Conservation (phyloP, 352 stramenopile species). For the Thraustotheca clavata region DNA sequence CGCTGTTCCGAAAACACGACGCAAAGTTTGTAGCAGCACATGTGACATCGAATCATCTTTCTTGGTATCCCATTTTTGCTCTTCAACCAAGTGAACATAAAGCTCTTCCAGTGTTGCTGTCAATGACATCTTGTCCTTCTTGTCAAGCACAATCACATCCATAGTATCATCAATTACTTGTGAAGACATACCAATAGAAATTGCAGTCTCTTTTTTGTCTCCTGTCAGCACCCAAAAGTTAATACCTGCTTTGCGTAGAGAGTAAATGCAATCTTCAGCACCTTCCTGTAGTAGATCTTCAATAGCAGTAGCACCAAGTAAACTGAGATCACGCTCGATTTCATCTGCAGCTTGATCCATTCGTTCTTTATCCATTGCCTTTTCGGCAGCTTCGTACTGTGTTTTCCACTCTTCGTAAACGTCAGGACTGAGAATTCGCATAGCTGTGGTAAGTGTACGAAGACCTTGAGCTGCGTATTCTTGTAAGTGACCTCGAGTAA, state of each 20-base stretch:
- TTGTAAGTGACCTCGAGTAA: conserved; percentile 74
- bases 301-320: conserved; percentile 88
- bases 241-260: conserved; percentile 90
- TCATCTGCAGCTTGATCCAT: conserved; percentile 65
- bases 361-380: conserved; percentile 29
- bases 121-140: conserved; percentile 68
- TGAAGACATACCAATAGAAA: conserved; percentile 84
- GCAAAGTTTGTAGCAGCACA: conserved; percentile 71
- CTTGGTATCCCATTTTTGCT: conserved; percentile 73
- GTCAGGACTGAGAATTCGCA: conserved; percentile 50
- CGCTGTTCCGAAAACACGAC: conserved; percentile 51
- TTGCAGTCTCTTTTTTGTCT: conserved; percentile 83
- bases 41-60: conserved; percentile 66
- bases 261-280: conserved; percentile 87
- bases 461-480: conserved; percentile 72
- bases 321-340: conserved; percentile 82
- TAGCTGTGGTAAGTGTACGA: conserved; percentile 63
- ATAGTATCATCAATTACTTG: conserved; percentile 87
- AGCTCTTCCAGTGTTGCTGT: conserved; percentile 72
- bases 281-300: conserved; percentile 90
- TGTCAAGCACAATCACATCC: conserved; percentile 80
- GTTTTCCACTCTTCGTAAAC: conserved; percentile 72
- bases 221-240: conserved; percentile 95
- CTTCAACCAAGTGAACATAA: conserved; percentile 80
- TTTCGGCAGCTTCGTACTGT: conserved; percentile 50